Conservation (phyloP, 208 protist genomes). For the Entamoeba dispar region DNA sequence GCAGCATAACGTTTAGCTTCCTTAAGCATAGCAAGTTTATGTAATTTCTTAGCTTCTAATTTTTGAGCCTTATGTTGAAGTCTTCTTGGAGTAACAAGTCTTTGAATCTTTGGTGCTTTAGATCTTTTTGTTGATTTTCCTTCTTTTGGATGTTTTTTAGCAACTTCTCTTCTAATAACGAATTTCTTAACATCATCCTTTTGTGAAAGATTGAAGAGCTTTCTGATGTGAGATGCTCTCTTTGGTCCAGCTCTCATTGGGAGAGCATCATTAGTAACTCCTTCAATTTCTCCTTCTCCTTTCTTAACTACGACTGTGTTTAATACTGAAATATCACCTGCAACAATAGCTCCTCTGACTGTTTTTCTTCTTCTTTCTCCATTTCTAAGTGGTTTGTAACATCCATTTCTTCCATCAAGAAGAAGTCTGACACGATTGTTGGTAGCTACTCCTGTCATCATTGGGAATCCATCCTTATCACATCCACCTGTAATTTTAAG, state of each 20-base stretch:
- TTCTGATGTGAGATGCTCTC: constrained; percentile 91
- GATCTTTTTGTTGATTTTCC: constrained; percentile 65
- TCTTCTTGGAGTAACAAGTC: constrained; percentile 65
- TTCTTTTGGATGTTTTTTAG: constrained; percentile 21
- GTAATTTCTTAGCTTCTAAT: neutral
- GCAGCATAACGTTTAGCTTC: neutral
- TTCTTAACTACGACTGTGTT: constrained; percentile 82
- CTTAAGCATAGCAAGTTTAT: too few species aligned
- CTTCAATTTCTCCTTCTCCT: constrained; percentile 71
- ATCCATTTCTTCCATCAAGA: constrained; percentile 45
- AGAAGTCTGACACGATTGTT: constrained; percentile 72
- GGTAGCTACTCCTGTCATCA: constrained; percentile 81
- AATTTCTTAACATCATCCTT: constrained; percentile 55
- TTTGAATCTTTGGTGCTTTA: constrained; percentile 95
- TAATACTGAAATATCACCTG: constrained; percentile 71
- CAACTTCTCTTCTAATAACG: constrained; percentile 61
- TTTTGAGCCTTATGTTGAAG: constrained; percentile 6
- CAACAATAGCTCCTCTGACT: constrained; percentile 89
- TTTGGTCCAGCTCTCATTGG: constrained; percentile 91
- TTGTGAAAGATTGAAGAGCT: constrained; percentile 65
- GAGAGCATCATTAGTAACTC: constrained; percentile 71
- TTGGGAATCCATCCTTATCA: constrained; percentile 98
- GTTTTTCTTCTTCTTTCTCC: constrained; percentile 91
- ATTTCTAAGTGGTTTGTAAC: constrained; percentile 52
- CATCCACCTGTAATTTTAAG: constrained; percentile 92